These are phyloP conservation scores for Dipteronia sinensis DNA, from an alignment of 345 rosid genomes.

Conservation along the genomic window DNA sequence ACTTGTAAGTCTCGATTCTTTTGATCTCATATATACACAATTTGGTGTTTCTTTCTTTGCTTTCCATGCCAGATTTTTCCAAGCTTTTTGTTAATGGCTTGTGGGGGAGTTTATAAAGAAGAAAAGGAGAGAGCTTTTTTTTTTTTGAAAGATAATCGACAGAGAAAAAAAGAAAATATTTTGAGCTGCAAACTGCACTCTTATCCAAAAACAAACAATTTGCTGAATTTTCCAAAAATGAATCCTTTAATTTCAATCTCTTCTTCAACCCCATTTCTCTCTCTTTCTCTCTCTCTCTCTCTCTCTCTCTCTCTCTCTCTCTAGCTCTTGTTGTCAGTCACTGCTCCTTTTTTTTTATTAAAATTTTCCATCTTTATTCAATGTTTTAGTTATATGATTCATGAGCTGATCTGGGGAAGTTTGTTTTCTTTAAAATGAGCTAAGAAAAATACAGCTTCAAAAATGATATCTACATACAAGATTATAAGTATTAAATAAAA, in stretches of 20 bases:
- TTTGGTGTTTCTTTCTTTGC: too few relatives aligned
- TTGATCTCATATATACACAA: too few relatives aligned
- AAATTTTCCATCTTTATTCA: not conserved
- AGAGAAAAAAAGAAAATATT: not conserved
- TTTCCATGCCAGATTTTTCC: not conserved
- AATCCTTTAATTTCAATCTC: not conserved
- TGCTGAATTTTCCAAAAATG: not conserved
- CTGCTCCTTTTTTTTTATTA: not conserved
- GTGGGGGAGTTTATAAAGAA: too few relatives aligned
- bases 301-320: too few relatives aligned
- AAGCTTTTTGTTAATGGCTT: not conserved
- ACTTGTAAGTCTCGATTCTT: conserved; percentile 6
- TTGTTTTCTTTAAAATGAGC: conserved; percentile 12
- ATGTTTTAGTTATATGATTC: conserved; percentile 2
- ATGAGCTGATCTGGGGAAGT: conserved; percentile 20
- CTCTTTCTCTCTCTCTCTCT: too few relatives aligned
- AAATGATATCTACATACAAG: not conserved
- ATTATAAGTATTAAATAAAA: not conserved
- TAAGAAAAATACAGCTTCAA: conserved; percentile 3
- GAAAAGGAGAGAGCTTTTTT: too few relatives aligned
- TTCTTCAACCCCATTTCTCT: not conserved
- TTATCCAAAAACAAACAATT: not conserved
- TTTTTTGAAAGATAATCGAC: not conserved
- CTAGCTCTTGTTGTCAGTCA: not conserved
- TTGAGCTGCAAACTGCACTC: not conserved